These are phyloP conservation scores for Solanum piurae DNA, from an alignment of 257 asterid species.

Conservation along the genomic window DNA sequence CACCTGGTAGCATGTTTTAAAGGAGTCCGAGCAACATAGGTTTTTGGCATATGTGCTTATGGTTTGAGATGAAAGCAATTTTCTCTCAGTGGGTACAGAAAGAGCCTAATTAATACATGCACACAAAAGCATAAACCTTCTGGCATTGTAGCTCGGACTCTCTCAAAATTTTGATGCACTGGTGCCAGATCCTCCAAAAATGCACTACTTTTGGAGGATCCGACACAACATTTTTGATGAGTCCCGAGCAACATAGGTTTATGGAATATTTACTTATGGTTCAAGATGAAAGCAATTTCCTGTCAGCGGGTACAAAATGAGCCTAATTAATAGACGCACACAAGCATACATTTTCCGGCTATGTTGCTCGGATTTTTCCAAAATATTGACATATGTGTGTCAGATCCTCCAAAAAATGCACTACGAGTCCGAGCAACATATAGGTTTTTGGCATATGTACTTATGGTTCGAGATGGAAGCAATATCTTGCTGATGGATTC, in stretches of 20 bases:
- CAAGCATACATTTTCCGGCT: neutral
- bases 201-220: neutral
- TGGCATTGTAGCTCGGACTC: fast-evolving
- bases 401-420: neutral
- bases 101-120: neutral
- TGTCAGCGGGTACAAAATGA: neutral
- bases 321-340: neutral
- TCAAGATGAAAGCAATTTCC: neutral
- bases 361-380: neutral
- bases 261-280: neutral
- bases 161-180: neutral
- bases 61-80: neutral
- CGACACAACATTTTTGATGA: neutral
- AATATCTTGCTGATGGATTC: neutral
- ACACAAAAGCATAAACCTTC: neutral
- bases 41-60: neutral
- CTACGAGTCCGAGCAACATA: neutral
- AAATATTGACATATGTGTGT: neutral
- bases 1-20: fast-evolving
- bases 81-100: neutral
- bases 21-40: neutral
- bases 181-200: neutral
- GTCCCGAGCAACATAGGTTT: neutral
- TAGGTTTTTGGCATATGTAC: neutral
- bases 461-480: neutral